Base-by-base conservation (phyloP, 495 filamentous ascomycete species). In the Penicillium coffeae region DNA sequence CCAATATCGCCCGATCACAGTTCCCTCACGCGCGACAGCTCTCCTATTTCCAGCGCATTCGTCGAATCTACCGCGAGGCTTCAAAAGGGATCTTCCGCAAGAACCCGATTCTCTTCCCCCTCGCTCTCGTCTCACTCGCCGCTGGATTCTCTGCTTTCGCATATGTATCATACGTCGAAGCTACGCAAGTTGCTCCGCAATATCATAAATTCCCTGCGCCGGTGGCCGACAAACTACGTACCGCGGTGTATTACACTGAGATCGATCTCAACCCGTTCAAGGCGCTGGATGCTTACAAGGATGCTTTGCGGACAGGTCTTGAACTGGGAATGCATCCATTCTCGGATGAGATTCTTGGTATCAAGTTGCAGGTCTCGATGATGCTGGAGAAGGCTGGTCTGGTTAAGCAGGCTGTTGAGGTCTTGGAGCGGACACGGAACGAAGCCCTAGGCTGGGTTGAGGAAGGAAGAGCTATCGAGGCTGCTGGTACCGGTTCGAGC, bases 231-330 rank as follows among this genome's bases (percentile, higher is more conserved):
- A 77, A 85, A 39, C 76, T 99, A 10, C 89, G 93, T n/a, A 79
- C 81, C 37, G 93, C 88, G 0, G 72, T 97, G 13, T 96, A 89
- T 68, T 95, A 87, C 68, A 87, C 82, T 58, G 87, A 96, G 58
- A 77, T 83, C 52, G 68, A 79, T 22, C 70, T 83, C 8, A 80
- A 93, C 35, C 81, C 86, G n/a, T 68, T 79, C 39, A 74, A 81
- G 40, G 90, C 93, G 2, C 67, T 94, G 33, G 84, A 86, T 45
- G 86, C 89, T 65, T 97, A 95, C 64, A 80, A 80, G 49, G 73
- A 83, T 39, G 93, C 92, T 2, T 65, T 97, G 35, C 69, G 76
- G 50, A 73, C 82, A 13, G 88, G 87, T 30, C 64, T 78, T 15
- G 82, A 91, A 58, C 54, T 85, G 35, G 79, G 81, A 0, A 82